These are phyloP conservation scores for Umbellularia californica DNA, from an alignment of 164 flowering plant genomes.

Conservation along the genomic window DNA sequence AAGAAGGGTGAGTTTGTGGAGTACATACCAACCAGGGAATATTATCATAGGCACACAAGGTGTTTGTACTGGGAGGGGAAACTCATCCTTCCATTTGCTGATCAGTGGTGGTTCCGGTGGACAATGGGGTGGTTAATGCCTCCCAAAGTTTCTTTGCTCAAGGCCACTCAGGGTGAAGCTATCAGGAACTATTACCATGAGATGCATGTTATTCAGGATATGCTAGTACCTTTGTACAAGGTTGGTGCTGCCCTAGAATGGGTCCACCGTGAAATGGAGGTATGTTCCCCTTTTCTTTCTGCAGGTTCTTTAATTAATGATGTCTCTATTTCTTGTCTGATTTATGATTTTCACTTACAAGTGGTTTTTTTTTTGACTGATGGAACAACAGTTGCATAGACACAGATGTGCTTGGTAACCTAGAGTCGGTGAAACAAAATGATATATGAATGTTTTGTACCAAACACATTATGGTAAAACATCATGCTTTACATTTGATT, in stretches of 20 bases:
- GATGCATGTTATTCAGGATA: constrained; percentile 97
- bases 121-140: constrained; percentile 97
- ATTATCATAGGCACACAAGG: constrained; percentile 96
- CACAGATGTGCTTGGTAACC: too few relatives aligned
- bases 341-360: neutral
- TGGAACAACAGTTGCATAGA: too few relatives aligned
- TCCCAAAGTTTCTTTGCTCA: constrained; percentile 94
- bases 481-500: too few relatives aligned
- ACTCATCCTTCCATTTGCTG: constrained; percentile 93
- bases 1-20: constrained; percentile 95
- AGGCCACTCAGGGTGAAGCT: constrained; percentile 98
- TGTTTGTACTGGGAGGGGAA: constrained; percentile 99
- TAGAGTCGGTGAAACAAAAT: too few relatives aligned
- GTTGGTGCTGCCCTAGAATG: constrained; percentile 94
- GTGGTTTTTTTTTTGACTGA: neutral
- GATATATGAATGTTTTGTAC: too few relatives aligned
- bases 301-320: neutral
- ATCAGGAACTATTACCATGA: constrained; percentile 98
- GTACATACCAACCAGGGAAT: constrained; percentile 95
- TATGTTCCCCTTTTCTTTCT: constrained; percentile 20
- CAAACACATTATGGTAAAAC: too few relatives aligned
- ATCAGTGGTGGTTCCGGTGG: constrained; percentile 95
- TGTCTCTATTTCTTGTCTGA: neutral
- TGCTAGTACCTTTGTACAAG: constrained; percentile 98
- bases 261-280: constrained; percentile 92